phyloP scores from a whole-genome alignment of 2,329 filamentous ascomycete species.

The Hymenoscyphus linearis region DNA sequence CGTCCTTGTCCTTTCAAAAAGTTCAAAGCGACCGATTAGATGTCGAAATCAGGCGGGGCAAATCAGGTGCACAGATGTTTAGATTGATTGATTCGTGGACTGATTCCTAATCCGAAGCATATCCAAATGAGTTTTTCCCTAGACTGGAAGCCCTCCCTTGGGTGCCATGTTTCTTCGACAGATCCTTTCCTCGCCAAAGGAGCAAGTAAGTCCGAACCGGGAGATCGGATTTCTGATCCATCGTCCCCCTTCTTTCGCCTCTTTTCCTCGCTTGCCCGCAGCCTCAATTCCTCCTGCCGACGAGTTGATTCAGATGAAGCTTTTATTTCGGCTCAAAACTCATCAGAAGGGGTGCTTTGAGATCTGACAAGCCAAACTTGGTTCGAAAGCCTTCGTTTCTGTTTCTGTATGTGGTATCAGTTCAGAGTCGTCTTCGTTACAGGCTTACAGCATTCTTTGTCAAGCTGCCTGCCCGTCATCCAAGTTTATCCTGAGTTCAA shows the following conservation, averaged over 20 bases:
- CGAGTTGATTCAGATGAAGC: background rate
- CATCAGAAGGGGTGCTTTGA: background rate
- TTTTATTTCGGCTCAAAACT: background rate
- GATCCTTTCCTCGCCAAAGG: background rate
- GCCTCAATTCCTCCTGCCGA: background rate
- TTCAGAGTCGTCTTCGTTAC: background rate
- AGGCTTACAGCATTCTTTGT: background rate
- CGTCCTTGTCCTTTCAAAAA: background rate
- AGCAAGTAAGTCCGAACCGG: background rate
- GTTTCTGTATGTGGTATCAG: background rate
- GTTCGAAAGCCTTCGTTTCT: background rate
- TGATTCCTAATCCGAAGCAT: constrained; percentile 3
- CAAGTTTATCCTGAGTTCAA: background rate
- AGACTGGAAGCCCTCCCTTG: constrained; percentile 2
- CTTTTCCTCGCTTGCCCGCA: background rate
- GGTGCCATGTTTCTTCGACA: background rate
- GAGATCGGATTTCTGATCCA: background rate
- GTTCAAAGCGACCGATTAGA: background rate
- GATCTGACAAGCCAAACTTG: background rate
- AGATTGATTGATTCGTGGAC: background rate
- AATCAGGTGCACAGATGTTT: background rate
- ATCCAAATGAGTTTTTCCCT: constrained; percentile 4
- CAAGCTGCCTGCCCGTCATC: background rate
- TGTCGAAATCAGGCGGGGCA: background rate
- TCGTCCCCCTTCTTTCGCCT: background rate